Evolutionary conservation across 257 asterid genomes (phyloP), one percentile per base, ranked within the genome.

Genomic region (Leonotis leonurus): DNA sequence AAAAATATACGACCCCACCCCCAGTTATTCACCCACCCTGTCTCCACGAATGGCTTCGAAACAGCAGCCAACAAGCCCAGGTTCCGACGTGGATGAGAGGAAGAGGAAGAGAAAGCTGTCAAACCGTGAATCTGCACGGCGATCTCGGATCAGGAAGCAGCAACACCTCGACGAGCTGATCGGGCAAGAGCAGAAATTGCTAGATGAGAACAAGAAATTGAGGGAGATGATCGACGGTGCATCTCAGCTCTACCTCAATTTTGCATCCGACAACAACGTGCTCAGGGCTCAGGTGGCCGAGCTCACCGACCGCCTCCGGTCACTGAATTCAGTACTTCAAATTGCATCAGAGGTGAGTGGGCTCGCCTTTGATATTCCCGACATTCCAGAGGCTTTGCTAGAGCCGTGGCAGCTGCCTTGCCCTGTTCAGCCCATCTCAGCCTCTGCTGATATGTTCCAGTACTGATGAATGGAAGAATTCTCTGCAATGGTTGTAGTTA

Each of bases 351-450:
- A 75, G 46, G 92, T 80, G 53, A 90, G 83, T 52, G 97, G 95
- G 12, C 61, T 83, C 30, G 75, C 70, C 0, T 62, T 85, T 27
- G 97, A 90, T 37, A 80, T 83, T 25, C 96, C 86, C 1, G 93
- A 87, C 60, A 80, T 87, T 25, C 96, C 94, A 0, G 90, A 85
- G 3, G 27, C 75, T 24, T 27, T 76, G 52, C 85, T 78, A 1
- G 93, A 90, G 86, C 95, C 97, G 0, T 90, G 95, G 93, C 95
- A 83, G 86, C 82, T 80, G 22, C 97, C 94, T 16, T 85, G 79
- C 71, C 86, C 93, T 1, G 71, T 74, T 10, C 90, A 78, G 37
- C 88, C 92, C 7, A 80, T 87, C 51, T 36, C 83, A 13, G 95
- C 90, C 8, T 66, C 80, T 24, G 88, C 81, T 22, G 75, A 85